A percentile compares a stretch with the other conserved stretches of the same genome.
phyloP scores from a whole-genome alignment of 2,329 filamentous ascomycete genomes.

The Aspergillus aculeatinus region DNA sequence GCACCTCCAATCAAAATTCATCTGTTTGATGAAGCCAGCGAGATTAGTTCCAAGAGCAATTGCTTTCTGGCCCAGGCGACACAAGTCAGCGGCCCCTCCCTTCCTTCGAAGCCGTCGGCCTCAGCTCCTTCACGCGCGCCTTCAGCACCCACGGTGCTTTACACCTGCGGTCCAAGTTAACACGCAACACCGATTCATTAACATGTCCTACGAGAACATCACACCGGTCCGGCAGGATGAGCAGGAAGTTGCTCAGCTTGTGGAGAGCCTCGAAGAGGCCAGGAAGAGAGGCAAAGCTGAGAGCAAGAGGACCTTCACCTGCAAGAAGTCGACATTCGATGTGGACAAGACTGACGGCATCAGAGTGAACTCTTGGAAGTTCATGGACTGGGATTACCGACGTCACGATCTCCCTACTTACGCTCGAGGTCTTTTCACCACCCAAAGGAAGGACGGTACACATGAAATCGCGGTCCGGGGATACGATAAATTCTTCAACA shows the following conservation, averaged over 20 bases:
- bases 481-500: constrained; percentile 99
- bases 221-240: constrained; percentile 67
- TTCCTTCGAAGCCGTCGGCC: neutral
- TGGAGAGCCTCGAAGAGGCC: constrained; percentile 61
- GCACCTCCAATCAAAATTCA: neutral
- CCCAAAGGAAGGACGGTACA: constrained; percentile 60
- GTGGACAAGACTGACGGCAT: constrained; percentile 66
- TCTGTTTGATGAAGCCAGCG: neutral
- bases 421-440: constrained; percentile 92
- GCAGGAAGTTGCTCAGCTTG: constrained; percentile 64
- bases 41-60: neutral
- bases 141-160: neutral
- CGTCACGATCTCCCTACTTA: constrained; percentile 81
- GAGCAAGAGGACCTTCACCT: constrained; percentile 62
- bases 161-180: neutral
- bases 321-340: constrained; percentile 76
- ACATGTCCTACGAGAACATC: constrained; percentile 7
- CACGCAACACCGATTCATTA: neutral
- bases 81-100: neutral
- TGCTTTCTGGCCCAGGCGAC: neutral
- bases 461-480: constrained; percentile 82
- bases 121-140: neutral
- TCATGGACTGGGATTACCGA: constrained; percentile 97
- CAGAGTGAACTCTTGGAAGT: constrained; percentile 83
- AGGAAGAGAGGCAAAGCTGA: constrained; percentile 46